Base-by-base conservation (phyloP, 2,329 filamentous ascomycete genomes). In the Aquanectria penicillioides region DNA sequence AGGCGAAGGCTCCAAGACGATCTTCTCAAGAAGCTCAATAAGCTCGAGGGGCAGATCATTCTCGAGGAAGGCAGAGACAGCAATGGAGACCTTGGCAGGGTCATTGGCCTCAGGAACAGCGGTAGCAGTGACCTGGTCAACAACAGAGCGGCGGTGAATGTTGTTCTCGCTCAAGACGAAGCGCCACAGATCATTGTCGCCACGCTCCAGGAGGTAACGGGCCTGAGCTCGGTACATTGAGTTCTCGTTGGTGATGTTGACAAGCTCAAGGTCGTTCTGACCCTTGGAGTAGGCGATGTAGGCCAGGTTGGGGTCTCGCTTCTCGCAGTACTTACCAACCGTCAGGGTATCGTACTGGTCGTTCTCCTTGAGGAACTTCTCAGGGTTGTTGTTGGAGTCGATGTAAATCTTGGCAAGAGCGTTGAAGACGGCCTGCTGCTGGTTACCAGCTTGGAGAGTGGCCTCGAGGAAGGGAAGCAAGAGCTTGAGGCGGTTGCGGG, bases 191-290 rank as follows among this genome's bases (percentile, higher is more conserved):
- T 99, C 95, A 3, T 83, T 76, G 71, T 99, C 95, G 31, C 92
- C 90, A 66, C 95, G 90, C 71, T 97, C 94, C 49, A 99, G 83
- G 20, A 99, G 85, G 77, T 99, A 99, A 31, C 95, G 90, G 57
- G 94, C 94, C 78, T 99, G 95, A n/a, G 92, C 92, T 71, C 94
- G 91, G 85, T 97, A 99, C 95, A 99, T 99, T n/a, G 92, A 89
- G 80, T 99, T 99, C 79, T 99, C 96, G 70, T 98, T 99, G 72
- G 95, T 98, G 73, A 99, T 94, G 77, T 91, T 95, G 78, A 99
- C 94, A 55, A 99, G 86, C 79, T 99, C 96, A 26, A 99, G 80
- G 72, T 99, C 95, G 66, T 99, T 99, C 78, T 97, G 92, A 17
- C 95, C 95, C 83, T 99, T 99, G 70, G 89, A 86, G 77, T 97